These are phyloP conservation scores for Turritis glabra DNA, from an alignment of 345 rosid genomes.

Conservation along the genomic window DNA sequence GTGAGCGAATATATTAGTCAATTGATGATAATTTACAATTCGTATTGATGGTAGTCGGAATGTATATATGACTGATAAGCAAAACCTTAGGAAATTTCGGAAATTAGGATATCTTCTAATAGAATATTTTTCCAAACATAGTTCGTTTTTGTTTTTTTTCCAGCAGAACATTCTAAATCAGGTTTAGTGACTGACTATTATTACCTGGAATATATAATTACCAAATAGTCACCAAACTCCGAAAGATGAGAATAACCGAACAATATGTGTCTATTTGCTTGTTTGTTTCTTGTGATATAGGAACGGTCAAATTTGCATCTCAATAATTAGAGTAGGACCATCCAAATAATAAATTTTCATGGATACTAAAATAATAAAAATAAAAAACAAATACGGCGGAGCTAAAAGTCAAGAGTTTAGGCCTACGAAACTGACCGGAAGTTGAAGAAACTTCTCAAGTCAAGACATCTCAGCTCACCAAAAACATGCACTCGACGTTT, in stretches of 20 bases:
- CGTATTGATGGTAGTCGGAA: neutral
- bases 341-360: neutral
- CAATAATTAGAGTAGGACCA: slow-evolving; percentile 24
- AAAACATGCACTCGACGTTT: neutral
- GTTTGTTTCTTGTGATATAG: neutral
- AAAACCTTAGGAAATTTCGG: neutral
- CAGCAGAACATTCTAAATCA: neutral
- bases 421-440: slow-evolving; percentile 10
- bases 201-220: neutral
- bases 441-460: slow-evolving; percentile 25
- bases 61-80: neutral
- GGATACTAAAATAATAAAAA: neutral
- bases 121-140: neutral
- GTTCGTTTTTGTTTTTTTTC: too few relatives aligned
- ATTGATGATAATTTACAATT: neutral
- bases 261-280: neutral
- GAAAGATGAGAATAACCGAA: neutral
- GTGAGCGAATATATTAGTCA: neutral
- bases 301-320: neutral
- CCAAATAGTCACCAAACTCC: neutral
- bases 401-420: slow-evolving; percentile 3
- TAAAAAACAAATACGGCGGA: neutral
- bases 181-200: neutral
- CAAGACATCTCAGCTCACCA: slow-evolving; percentile 28
- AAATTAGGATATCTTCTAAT: neutral